These are phyloP conservation scores for Abortiporus biennis DNA, from an alignment of 1,284 basidiomycete species.

Conservation along the genomic window DNA sequence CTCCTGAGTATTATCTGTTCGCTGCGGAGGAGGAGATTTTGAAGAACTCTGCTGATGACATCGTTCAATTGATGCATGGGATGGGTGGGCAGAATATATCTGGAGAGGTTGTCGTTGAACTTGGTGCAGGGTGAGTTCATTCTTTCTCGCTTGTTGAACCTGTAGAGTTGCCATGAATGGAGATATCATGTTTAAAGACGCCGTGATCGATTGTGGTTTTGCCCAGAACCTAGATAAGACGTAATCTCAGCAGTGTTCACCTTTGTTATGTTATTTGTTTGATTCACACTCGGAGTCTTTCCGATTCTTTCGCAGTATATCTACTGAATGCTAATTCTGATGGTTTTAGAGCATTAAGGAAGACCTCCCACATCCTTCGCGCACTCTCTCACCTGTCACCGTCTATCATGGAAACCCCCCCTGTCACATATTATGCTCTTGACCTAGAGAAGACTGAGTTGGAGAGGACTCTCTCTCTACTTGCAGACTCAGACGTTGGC, in stretches of 20 bases:
- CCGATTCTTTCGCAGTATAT: no score
- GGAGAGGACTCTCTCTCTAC: slow-evolving; percentile 70
- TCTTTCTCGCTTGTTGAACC: slow-evolving; percentile 7
- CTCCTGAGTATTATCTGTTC: slow-evolving; percentile 88
- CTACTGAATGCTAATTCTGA: no score
- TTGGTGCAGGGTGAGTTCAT: slow-evolving; percentile 79
- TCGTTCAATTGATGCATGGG: slow-evolving; percentile 69
- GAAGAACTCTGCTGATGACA: slow-evolving; percentile 54
- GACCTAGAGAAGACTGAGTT: slow-evolving; percentile 89
- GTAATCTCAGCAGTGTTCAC: neutral
- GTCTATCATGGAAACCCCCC: slow-evolving; percentile 29
- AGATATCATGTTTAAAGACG: neutral
- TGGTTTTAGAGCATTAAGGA: slow-evolving; percentile 74
- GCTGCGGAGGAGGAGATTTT: slow-evolving; percentile 70
- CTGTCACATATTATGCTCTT: slow-evolving; percentile 87
- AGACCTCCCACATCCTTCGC: slow-evolving; percentile 84
- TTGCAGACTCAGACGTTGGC: slow-evolving; percentile 62
- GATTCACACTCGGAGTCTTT: no score
- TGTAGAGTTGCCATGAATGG: slow-evolving; percentile 7
- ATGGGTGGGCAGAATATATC: slow-evolving; percentile 40
- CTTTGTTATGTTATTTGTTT: no score
- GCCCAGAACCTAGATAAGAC: neutral
- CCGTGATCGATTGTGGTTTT: no score
- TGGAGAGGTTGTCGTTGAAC: slow-evolving; percentile 66
- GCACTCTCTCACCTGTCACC: slow-evolving; percentile 59